Base-by-base conservation (phyloP, 2,329 filamentous ascomycete species). In the Penicillium capsulatum region DNA sequence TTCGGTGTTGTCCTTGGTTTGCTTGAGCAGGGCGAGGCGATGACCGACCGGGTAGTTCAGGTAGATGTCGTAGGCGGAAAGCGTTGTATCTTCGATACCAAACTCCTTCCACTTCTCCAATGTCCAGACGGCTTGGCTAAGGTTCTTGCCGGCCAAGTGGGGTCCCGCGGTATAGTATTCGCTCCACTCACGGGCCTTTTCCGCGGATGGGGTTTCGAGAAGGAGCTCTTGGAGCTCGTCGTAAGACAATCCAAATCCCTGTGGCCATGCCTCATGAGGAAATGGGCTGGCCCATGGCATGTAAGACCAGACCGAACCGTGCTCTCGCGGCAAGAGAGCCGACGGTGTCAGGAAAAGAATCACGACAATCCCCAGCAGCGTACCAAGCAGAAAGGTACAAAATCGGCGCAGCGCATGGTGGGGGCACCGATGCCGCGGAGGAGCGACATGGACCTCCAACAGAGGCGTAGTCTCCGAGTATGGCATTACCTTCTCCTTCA, bases 101-200 rank as follows among this genome's bases (percentile, higher is more conserved):
- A 84, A 85, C 54, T 83, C 76, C 51, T 80, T 71, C 83, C 86
- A 87, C 51, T 74, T 79, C 42, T 87, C 76, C 50, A 77, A 74
- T 1, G 86, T 92, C 85, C 85, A 91, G 31, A 80, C 64, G 3
- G 83, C 84, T 67, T 88, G 84, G 34, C 82, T 87, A 44, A 81
- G 73, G 59, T 91, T 92, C 67, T 83, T 81, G 14, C 86, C 86
- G 0, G 83, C 84, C 34, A 91, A 66, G 65, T 91, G 86, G 13
- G 83, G 75, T 0, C 86, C 86, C 0, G 81, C 70, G 0, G 86
- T 86, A 56, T 91, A 91, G 61, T 90, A 91, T 46, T 71, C 72
- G 62, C 81, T 86, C 84, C 84, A 90, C 65, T 87, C 79, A 47
- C 77, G 73, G 7, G 76, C 77, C 47, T 76, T 76, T 11, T 69